phyloP scores from a whole-genome alignment of 768 basidiomycete species.

The Psilocybe subaeruginosa region DNA sequence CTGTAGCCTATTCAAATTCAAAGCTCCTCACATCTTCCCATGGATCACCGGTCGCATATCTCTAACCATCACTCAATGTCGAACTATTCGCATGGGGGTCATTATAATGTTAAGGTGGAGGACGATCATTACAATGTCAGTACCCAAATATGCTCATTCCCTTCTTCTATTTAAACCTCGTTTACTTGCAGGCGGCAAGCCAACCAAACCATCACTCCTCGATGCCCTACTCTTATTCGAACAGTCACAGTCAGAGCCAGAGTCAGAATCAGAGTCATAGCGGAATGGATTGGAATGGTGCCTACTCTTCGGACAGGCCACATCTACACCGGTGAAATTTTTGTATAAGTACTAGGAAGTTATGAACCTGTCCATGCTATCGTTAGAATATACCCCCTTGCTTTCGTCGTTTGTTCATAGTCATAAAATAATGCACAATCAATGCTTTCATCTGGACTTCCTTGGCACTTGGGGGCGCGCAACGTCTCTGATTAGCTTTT shows the following conservation, averaged over 20 bases:
- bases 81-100: constrained; percentile 43
- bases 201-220: constrained; percentile 31
- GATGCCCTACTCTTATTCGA: constrained; percentile 54
- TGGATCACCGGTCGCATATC: constrained; percentile 48
- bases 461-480: constrained; percentile 11
- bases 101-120: constrained; percentile 69
- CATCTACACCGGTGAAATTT: constrained; percentile 57
- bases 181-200: constrained; percentile 8
- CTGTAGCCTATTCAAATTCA: constrained; percentile 74
- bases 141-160: constrained; percentile 11
- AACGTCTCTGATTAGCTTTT: constrained; percentile 19
- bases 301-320: constrained; percentile 66
- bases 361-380: constrained; percentile 20
- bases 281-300: constrained; percentile 61
- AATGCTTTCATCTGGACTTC: not conserved
- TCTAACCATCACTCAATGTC: constrained; percentile 42
- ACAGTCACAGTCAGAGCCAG: constrained; percentile 23
- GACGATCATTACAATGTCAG: constrained; percentile 64
- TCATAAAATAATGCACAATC: not conserved
- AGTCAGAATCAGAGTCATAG: constrained; percentile 31
- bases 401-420: not conserved
- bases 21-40: constrained; percentile 51
- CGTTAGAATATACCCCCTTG: constrained; percentile 17
- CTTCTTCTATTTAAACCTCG: not conserved
- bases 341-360: constrained; percentile 2